Evolutionary conservation across 805 yeast species (phyloP).

Genomic region (Zygoascus biomembranicola): DNA sequence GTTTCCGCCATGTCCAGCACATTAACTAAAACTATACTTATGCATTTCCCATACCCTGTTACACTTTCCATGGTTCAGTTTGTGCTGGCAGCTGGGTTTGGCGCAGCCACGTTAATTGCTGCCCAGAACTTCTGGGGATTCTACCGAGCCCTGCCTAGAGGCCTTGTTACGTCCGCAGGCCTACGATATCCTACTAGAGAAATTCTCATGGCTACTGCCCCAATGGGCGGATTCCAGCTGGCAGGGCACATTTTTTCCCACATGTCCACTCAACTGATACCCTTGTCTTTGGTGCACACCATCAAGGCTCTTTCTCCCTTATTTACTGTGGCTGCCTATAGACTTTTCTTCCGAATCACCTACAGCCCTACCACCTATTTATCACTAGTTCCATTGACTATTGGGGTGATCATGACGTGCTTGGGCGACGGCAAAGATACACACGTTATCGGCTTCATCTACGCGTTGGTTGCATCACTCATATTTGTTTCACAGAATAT

Average conservation of each 20-base stretch:
- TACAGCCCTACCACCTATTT: conserved; percentile 63
- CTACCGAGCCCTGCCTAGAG: conserved; percentile 31
- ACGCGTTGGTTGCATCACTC: conserved; percentile 58
- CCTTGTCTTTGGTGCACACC: conserved; percentile 93
- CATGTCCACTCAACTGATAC: conserved; percentile 83
- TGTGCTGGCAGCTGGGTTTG: conserved; percentile 55
- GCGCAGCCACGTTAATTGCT: conserved; percentile 37
- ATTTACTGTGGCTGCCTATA: conserved; percentile 74
- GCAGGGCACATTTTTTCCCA: conserved; percentile 87
- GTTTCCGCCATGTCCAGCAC: conserved; percentile 75
- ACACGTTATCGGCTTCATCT: conserved; percentile 54
- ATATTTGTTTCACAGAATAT: conserved; percentile 82
- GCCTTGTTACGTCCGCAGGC: conserved; percentile 24
- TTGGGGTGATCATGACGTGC: conserved; percentile 71
- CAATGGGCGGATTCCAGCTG: conserved; percentile 93
- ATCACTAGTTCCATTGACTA: conserved; percentile 68
- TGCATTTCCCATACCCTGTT: conserved; percentile 68
- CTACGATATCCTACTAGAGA: conserved; percentile 20
- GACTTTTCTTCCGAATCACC: conserved; percentile 46
- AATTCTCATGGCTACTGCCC: conserved; percentile 46
- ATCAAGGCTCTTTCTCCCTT: conserved; percentile 88
- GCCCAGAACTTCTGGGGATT: conserved; percentile 28
- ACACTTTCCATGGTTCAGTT: conserved; percentile 87
- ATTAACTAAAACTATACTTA: conserved; percentile 68
- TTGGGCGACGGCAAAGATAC: conserved; percentile 32